A percentile compares a stretch with the other conserved stretches of the same genome.
These are phyloP conservation scores for Sugiyamaella qingdaonensis DNA, from an alignment of 805 yeast species.

Conservation along the genomic window DNA sequence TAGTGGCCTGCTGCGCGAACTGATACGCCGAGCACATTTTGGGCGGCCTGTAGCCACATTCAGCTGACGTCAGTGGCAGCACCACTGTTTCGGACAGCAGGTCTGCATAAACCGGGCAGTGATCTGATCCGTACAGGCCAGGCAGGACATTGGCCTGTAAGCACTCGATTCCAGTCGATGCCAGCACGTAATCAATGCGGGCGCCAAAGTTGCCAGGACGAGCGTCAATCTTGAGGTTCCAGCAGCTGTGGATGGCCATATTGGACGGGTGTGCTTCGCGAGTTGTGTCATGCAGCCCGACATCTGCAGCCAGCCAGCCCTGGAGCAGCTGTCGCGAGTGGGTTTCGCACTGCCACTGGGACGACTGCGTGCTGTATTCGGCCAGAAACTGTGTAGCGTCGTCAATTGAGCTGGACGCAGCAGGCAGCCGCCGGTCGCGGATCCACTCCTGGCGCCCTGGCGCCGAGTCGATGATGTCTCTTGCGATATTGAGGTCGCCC, in stretches of 20 bases:
- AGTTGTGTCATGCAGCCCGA: conserved; percentile 29
- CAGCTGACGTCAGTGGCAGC: neutral
- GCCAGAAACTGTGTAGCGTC: conserved; percentile 33
- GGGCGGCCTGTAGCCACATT: neutral
- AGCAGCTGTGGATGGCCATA: conserved; percentile 75
- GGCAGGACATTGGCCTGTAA: conserved; percentile 60
- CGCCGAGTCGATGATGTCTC: conserved; percentile 80
- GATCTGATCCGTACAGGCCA: conserved; percentile 80
- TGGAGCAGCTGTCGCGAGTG: conserved; percentile 46
- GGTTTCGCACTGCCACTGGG: conserved; percentile 39
- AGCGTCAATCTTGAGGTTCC: conserved; percentile 78
- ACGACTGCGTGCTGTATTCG: conserved; percentile 32
- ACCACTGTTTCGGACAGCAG: neutral
- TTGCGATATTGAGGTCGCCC: conserved; percentile 85
- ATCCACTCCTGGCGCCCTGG: conserved; percentile 51
- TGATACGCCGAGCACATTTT: neutral
- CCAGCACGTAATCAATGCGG: conserved; percentile 72
- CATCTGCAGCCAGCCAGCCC: conserved; percentile 35
- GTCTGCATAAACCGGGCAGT: conserved; percentile 85
- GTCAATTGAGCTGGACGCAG: neutral
- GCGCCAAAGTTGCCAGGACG: conserved; percentile 85
- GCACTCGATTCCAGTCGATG: conserved; percentile 40
- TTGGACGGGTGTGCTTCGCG: conserved; percentile 49
- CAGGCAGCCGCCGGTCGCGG: conserved; percentile 25
- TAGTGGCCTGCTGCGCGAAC: neutral